These are phyloP conservation scores for Blastobotrys chiropterorum DNA, from an alignment of 805 yeast species.

Conservation along the genomic window DNA sequence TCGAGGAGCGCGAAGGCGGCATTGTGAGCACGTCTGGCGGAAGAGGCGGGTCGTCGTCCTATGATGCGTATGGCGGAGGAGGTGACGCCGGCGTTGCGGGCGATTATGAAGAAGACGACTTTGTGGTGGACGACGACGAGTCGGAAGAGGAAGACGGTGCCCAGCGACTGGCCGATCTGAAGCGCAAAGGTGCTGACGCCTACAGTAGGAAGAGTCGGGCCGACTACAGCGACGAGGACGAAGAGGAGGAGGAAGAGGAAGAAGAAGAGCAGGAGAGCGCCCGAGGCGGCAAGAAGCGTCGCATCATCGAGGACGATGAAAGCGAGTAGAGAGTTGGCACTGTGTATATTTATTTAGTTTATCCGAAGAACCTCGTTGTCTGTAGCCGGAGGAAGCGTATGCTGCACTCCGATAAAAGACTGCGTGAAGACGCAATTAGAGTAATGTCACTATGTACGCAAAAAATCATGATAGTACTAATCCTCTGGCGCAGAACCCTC, in stretches of 20 bases:
- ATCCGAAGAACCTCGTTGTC: too few relatives aligned
- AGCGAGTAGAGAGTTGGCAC: slow-evolving; percentile 9
- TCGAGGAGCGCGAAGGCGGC: slow-evolving; percentile 20
- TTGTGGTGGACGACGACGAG: slow-evolving; percentile 32
- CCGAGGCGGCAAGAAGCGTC: slow-evolving; percentile 20
- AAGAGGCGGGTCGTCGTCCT: not conserved
- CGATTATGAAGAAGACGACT: slow-evolving; percentile 34
- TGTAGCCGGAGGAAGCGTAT: too few relatives aligned
- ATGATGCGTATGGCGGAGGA: slow-evolving; percentile 10
- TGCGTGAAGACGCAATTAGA: too few relatives aligned
- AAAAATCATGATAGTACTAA: too few relatives aligned
- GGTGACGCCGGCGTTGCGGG: slow-evolving; percentile 22
- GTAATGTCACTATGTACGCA: too few relatives aligned
- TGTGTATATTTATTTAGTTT: not conserved
- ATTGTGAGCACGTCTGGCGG: not conserved
- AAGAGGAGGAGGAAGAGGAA: slow-evolving; percentile 15
- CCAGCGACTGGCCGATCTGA: slow-evolving; percentile 26
- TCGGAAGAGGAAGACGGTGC: slow-evolving; percentile 29
- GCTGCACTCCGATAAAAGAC: too few relatives aligned
- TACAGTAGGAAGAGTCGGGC: too few relatives aligned
- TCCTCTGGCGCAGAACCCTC: too few relatives aligned
- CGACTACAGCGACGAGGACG: slow-evolving; percentile 11
- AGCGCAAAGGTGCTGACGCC: slow-evolving; percentile 24
- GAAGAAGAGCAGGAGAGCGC: slow-evolving; percentile 14
- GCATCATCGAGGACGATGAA: slow-evolving; percentile 27